Evolutionary conservation across 352 stramenopile genomes (phyloP).

Genomic region (Elongisporangium prolatum): DNA sequence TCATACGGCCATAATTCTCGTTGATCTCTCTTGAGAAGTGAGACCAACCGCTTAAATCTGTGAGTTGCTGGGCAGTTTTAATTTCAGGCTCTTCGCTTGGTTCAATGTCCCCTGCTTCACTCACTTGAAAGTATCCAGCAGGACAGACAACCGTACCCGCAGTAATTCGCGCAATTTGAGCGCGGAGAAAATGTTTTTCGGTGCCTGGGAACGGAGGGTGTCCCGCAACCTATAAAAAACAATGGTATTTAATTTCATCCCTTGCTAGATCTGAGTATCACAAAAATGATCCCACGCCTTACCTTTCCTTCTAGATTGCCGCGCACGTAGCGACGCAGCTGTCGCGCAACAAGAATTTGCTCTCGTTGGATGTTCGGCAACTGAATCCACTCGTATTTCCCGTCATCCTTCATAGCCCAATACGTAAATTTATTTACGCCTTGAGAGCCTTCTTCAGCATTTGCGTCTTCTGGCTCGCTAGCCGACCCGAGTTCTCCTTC

Average conservation of each 20-base stretch:
- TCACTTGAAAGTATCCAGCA: conserved; percentile 77
- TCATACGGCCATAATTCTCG: conserved; percentile 66
- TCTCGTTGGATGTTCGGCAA: conserved; percentile 69
- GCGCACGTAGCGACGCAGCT: conserved; percentile 77
- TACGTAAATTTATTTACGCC: conserved; percentile 90
- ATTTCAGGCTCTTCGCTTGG: conserved; percentile 64
- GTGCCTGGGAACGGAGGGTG: conserved; percentile 87
- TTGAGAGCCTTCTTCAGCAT: conserved; percentile 56
- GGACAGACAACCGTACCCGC: conserved; percentile 77
- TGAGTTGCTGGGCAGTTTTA: conserved; percentile 69
- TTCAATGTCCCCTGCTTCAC: conserved; percentile 67
- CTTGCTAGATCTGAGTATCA: neutral
- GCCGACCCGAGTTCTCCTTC: conserved; percentile 57
- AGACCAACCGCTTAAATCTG: conserved; percentile 75
- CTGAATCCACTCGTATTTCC: conserved; percentile 77
- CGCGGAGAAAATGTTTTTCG: conserved; percentile 84
- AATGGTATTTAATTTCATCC: neutral
- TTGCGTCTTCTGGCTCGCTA: conserved; percentile 57
- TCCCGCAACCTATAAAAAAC: conserved; percentile 28
- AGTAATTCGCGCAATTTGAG: conserved; percentile 88
- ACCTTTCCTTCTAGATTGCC: conserved; percentile 81
- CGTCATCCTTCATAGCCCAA: conserved; percentile 84
- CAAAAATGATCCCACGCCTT: neutral
- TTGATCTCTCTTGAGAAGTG: conserved; percentile 89
- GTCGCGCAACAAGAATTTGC: conserved; percentile 74